Conservation (phyloP, 2,329 filamentous ascomycete species). For the Botrytis paeoniae region DNA sequence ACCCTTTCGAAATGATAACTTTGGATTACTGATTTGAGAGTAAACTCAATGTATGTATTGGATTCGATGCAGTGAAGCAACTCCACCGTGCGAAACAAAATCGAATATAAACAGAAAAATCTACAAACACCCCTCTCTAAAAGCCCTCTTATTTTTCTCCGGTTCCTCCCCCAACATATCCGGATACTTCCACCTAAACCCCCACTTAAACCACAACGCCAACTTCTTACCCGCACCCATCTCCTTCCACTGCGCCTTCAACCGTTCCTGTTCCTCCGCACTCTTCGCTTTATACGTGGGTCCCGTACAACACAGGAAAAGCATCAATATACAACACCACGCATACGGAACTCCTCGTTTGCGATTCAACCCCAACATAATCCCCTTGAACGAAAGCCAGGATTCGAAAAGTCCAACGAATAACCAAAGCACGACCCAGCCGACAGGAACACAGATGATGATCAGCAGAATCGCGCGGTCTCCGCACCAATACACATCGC, state of each 20-base stretch:
- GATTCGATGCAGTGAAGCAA: neutral
- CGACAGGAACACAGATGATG: conserved; percentile 11
- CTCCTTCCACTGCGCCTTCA: conserved; percentile 23
- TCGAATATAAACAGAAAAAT: neutral
- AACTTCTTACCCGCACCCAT: neutral
- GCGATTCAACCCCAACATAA: conserved; percentile 27
- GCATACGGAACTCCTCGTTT: conserved; percentile 28
- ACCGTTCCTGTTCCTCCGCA: conserved; percentile 25
- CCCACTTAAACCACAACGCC: conserved; percentile 27
- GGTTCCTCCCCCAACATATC: conserved; percentile 27
- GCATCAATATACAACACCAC: conserved; percentile 27
- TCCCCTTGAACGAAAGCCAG: conserved; percentile 28
- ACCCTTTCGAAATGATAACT: neutral
- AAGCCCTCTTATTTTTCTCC: conserved; percentile 27
- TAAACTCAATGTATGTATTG: neutral
- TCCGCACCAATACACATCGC: conserved; percentile 14
- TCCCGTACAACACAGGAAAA: conserved; percentile 26
- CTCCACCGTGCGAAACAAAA: neutral
- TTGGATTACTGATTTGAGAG: neutral
- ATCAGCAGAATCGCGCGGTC: conserved; percentile 18
- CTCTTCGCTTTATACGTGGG: conserved; percentile 30
- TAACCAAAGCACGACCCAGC: conserved; percentile 23
- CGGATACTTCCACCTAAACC: conserved; percentile 30
- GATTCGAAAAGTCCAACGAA: conserved; percentile 25
- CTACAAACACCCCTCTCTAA: conserved; percentile 18